Base-by-base conservation (phyloP, 306 rosid genomes). In the Quercus ilex region DNA sequence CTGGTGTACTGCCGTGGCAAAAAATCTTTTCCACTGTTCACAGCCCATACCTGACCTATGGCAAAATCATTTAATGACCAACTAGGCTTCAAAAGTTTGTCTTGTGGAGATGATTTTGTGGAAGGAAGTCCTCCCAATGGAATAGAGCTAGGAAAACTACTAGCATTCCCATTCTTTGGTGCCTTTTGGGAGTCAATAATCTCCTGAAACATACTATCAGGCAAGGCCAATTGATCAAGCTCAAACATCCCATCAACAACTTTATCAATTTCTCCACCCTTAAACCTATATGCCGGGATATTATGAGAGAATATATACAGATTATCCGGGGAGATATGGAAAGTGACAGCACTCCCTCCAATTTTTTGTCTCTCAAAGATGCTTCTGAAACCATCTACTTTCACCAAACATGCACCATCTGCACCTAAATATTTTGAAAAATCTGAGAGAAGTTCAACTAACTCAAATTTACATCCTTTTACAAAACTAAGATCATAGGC, bases 261-360 rank as follows among this genome's bases (percentile, higher is more conserved):
- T 30, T 28, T 26, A 71, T 57, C 69, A 69, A 78, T 55, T 63
- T 78, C 81, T 71, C 76, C 76, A 3, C 81, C 81, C 15, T 33
- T 28, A 43, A 70, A 78, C 65, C 63, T 71, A 60, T 78, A 78
- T 41, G 71, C 69, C 0, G 78, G 82, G 73, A 79, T 72, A 49
- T 59, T 73, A 21, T 79, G 82, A n/a, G 82, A 79, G 23, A 79
- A 79, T 55, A 71, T 79, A 62, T 80, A 74, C 30, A 80, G 21
- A 69, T 64, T 74, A 5, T 52, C 60, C 8, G 75, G 74, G 59
- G 57, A 28, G 38, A 74, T 38, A 19, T 80, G 79, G 31, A 74
- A 21, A 1, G 69, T 67, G 52, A 79, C 63, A 1, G 55, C 53
- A 69, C 12, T 63, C 57, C 76, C 81, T 55, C 74, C 75, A 55